Conservation (phyloP, 257 asterid species). For the Asclepias syriaca region DNA sequence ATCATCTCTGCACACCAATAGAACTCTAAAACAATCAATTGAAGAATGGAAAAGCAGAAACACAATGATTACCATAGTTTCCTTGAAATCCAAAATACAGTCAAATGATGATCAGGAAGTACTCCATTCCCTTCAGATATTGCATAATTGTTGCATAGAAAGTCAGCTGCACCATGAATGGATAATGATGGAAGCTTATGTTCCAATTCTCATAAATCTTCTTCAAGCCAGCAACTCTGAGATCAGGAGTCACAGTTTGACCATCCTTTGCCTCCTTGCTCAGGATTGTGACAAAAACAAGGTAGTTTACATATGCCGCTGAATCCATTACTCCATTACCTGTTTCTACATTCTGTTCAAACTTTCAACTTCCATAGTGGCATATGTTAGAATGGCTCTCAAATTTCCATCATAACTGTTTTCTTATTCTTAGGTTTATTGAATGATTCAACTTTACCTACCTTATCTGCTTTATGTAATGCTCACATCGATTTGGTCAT, state of each 20-base stretch:
- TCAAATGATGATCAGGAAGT: conserved; percentile 3
- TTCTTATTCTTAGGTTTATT: background rate
- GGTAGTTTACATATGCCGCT: background rate
- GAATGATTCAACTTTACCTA: background rate
- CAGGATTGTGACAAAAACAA: background rate
- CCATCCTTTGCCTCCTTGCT: conserved; percentile 1
- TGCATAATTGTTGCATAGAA: background rate
- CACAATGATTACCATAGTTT: background rate
- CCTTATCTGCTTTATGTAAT: background rate
- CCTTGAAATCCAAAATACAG: background rate
- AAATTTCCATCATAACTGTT: background rate
- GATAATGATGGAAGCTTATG: background rate
- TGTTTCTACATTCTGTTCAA: background rate
- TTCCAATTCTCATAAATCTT: background rate
- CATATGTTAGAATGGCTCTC: background rate
- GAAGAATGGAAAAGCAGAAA: conserved; percentile 8
- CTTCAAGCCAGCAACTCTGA: background rate
- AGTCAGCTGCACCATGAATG: background rate
- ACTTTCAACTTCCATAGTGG: background rate
- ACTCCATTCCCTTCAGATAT: background rate
- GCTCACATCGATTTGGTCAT: background rate
- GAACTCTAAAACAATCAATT: background rate
- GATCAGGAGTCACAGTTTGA: background rate
- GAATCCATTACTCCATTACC: background rate
- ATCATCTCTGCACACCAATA: background rate